These are phyloP conservation scores for Verbena officinalis DNA, from an alignment of 257 asterid species.

Conservation along the genomic window DNA sequence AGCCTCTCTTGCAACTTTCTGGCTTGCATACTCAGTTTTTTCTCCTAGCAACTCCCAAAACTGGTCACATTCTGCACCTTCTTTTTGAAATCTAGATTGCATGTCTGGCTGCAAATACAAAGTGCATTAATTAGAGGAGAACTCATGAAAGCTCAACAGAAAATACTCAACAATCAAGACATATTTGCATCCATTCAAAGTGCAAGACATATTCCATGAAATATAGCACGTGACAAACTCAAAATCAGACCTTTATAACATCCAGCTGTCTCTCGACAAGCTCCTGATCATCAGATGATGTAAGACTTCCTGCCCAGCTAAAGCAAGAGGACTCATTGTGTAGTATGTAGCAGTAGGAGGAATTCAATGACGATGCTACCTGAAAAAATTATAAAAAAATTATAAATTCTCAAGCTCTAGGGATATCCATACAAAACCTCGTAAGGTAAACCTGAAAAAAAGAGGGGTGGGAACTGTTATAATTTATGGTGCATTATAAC, in stretches of 20 bases:
- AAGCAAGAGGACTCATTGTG: conserved; percentile 55
- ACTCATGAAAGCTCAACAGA: conserved; percentile 13
- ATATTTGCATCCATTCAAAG: conserved; percentile 14
- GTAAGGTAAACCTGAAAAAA: too few species aligned
- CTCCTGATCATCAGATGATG: conserved; percentile 73
- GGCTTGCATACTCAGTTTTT: conserved; percentile 60
- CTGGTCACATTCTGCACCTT: conserved; percentile 76
- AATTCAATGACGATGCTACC: conserved; percentile 77
- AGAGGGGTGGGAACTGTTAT: too few species aligned
- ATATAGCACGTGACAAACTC: conserved; percentile 17
- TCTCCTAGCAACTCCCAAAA: conserved; percentile 80
- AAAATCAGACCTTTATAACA: conserved; percentile 58
- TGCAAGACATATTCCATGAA: conserved; percentile 2
- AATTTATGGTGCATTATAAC: too few species aligned
- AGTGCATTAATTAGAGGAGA: conserved; percentile 25
- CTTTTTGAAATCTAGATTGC: conserved; percentile 73
- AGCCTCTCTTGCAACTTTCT: conserved; percentile 53
- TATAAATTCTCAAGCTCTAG: conserved; percentile 7
- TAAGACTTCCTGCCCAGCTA: conserved; percentile 73
- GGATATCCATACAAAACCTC: too few species aligned
- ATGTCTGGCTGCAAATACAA: conserved; percentile 58
- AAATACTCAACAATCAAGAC: background rate
- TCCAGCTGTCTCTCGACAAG: conserved; percentile 76
- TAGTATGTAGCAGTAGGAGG: conserved; percentile 76
- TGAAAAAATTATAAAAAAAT: conserved; percentile 38